Evolutionary conservation across 768 basidiomycete species (phyloP).

Genomic region (Xerocomellus dryophilus): DNA sequence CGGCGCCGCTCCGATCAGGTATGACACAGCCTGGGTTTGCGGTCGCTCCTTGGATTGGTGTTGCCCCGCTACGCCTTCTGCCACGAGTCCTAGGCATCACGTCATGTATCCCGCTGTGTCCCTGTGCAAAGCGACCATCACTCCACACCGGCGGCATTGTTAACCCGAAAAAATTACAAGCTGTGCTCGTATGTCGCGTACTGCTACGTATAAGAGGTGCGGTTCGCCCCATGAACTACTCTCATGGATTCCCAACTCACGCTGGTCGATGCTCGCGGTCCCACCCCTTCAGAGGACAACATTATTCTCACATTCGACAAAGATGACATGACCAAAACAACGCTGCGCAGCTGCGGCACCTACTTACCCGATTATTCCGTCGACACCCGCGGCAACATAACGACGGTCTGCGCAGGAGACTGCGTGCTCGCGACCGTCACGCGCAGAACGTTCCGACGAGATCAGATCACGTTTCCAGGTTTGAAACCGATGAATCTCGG

Average conservation of each 20-base stretch:
- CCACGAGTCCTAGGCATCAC: too few species aligned
- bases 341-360: neutral
- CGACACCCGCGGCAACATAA: neutral
- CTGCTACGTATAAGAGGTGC: neutral
- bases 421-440: conserved; percentile 11
- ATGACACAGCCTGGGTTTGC: too few species aligned
- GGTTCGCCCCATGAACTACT: neutral
- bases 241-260: conserved; percentile 21
- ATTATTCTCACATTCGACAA: conserved; percentile 9
- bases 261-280: conserved; percentile 1
- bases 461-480: conserved; percentile 16
- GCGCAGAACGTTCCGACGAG: conserved; percentile 8
- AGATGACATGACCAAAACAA: conserved; percentile 14
- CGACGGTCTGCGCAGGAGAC: conserved; percentile 5
- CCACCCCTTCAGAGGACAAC: neutral
- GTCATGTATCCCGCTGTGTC: too few species aligned
- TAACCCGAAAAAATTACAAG: too few species aligned
- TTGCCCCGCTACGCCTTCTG: too few species aligned
- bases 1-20: too few species aligned
- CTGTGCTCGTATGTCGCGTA: too few species aligned
- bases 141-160: too few species aligned
- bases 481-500: conserved; percentile 4
- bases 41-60: too few species aligned
- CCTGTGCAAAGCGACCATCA: too few species aligned
- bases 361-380: conserved; percentile 11